phyloP scores from a whole-genome alignment of 257 asterid genomes.

The Nicotiana attenuata region DNA sequence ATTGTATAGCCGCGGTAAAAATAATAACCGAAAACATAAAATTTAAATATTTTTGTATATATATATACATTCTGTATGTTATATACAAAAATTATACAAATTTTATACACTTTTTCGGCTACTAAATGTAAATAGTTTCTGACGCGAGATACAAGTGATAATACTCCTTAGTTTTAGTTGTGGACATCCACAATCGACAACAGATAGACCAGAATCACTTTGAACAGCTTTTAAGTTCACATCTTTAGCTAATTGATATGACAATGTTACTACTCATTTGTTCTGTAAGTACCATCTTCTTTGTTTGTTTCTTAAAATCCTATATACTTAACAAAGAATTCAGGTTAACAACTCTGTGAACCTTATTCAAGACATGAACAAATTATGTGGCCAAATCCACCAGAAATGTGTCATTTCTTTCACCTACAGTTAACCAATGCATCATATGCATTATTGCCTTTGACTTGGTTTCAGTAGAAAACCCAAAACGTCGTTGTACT shows the following conservation, averaged over 20 bases:
- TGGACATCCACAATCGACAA: not conserved
- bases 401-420: not conserved
- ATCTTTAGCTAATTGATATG: not conserved
- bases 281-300: not conserved
- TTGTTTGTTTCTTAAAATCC: not conserved
- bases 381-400: not conserved
- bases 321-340: not conserved
- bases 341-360: not conserved
- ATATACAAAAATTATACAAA: too few relatives aligned
- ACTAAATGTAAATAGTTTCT: too few relatives aligned
- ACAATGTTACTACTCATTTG: not conserved
- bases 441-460: not conserved
- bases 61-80: too few relatives aligned
- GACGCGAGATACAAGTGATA: too few relatives aligned
- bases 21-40: too few relatives aligned
- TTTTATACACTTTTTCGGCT: too few relatives aligned
- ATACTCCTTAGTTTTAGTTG: not conserved
- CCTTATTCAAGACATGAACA: not conserved
- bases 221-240: not conserved
- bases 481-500: not conserved
- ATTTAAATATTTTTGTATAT: too few relatives aligned
- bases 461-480: not conserved
- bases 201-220: not conserved
- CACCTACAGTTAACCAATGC: not conserved
- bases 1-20: too few relatives aligned